A percentile compares a stretch with the other conserved stretches of the same genome.
These are phyloP conservation scores for Rubia peregrina DNA, from an alignment of 305 asterid species.

Conservation along the genomic window DNA sequence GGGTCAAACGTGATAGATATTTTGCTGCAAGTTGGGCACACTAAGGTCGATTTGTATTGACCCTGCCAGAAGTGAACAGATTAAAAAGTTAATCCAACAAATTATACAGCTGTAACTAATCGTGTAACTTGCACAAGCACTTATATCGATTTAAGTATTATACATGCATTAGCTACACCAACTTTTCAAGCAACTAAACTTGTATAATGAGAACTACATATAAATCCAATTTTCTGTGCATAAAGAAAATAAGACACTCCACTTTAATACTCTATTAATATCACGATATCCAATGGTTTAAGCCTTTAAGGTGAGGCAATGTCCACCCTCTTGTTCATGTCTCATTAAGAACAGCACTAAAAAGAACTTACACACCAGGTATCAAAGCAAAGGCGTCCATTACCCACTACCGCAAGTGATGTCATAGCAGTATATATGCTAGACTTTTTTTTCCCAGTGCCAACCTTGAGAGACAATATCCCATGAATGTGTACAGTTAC, in stretches of 20 bases:
- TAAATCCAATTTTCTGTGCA: no score
- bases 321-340: no score
- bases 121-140: neutral
- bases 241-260: no score
- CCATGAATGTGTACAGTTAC: neutral
- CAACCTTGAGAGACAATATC: neutral
- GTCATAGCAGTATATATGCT: neutral
- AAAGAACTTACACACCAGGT: neutral
- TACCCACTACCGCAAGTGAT: neutral
- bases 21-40: conserved; percentile 77
- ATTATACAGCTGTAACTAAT: neutral
- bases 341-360: neutral
- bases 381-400: neutral
- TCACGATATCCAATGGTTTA: no score
- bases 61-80: conserved; percentile 45
- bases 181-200: neutral
- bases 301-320: no score
- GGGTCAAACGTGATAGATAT: conserved; percentile 93
- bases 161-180: neutral
- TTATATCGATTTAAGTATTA: neutral
- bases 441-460: neutral
- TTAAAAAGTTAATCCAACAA: conserved; percentile 14
- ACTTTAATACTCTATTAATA: no score
- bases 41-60: conserved; percentile 89
- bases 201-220: neutral